Base-by-base conservation (phyloP, 805 yeast species). In the Kazachstania kunashirensis region DNA sequence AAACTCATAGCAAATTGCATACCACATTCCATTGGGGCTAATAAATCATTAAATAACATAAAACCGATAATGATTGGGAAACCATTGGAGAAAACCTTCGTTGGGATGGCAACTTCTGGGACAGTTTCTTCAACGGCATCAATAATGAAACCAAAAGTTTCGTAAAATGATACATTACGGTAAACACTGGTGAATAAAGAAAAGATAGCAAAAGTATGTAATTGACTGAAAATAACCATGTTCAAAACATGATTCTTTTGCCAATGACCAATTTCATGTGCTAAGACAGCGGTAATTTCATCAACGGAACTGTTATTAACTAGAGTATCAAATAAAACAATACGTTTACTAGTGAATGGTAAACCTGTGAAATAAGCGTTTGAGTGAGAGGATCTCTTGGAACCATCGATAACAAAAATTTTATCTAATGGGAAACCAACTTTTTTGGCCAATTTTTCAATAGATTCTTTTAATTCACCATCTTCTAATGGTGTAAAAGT, bases 241-340 rank as follows among this genome's bases (percentile, higher is more conserved):
- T 77, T 78, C n/a, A 88, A 67, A 43, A 88, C 80, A 60, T 92
- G 99, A 40, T 81, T 77, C 57, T 82, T 70, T 50, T 80, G 79
- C 99, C 99, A 92, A 60, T 92, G 99, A 35, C 99, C 99, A 48
- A 92, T 80, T 66, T 92, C 99, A 56, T 92, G 99, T n/a, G 95
- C 97, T 46, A 89, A 69, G 1, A 92, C 95, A 36, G 97, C 96
- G 36, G 86, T 84, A 28, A 86, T 84, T 61, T 92, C 94, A 29
- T 71, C 73, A 20, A 75, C 71, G 21, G 86, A 63, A 24, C 86
- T 78, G 41, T 84, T 80, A 43, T 83, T 76, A 45, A 92, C 79
- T 63, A 92, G 72, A 8, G 96, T 92, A 52, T 92, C 99, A 56
- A 70, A 92, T 30, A 92, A 71, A 35, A 92, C 97, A 63, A 92